phyloP scores from a whole-genome alignment of 371 early-diverging fungal genomes.

The Mortierella sp. region DNA sequence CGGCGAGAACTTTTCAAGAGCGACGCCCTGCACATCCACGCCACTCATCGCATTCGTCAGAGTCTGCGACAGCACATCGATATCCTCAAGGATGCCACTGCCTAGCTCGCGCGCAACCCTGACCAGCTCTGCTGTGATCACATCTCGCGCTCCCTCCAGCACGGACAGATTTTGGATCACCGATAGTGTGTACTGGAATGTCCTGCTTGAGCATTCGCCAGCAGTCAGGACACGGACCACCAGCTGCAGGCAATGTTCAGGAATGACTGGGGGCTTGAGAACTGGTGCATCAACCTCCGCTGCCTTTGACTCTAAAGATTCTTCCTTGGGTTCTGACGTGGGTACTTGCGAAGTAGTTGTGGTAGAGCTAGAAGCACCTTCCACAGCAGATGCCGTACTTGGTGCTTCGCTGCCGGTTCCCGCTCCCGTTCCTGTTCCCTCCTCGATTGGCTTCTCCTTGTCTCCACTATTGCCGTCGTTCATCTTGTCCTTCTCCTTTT shows the following conservation, averaged over 20 bases:
- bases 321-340: neutral
- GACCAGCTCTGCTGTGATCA: conserved; percentile 83
- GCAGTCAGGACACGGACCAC: conserved; percentile 91
- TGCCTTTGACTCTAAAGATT: conserved; percentile 27
- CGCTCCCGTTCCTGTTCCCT: conserved; percentile 1
- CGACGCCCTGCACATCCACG: conserved; percentile 71
- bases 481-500: conserved; percentile 51
- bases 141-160: conserved; percentile 75
- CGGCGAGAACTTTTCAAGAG: conserved; percentile 80
- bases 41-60: conserved; percentile 69
- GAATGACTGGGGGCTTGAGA: conserved; percentile 76
- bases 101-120: conserved; percentile 78
- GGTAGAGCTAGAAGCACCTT: neutral
- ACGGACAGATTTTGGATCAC: conserved; percentile 90
- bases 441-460: conserved; percentile 6
- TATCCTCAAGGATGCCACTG: conserved; percentile 72
- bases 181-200: conserved; percentile 92
- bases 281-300: conserved; percentile 32
- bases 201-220: conserved; percentile 93
- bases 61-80: conserved; percentile 70
- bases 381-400: conserved; percentile 4
- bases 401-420: neutral
- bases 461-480: conserved; percentile 8
- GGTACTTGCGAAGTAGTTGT: conserved; percentile 4
- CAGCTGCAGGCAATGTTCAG: conserved; percentile 77